phyloP scores from a whole-genome alignment of 306 rosid genomes.

The Ormosia semicastrata region DNA sequence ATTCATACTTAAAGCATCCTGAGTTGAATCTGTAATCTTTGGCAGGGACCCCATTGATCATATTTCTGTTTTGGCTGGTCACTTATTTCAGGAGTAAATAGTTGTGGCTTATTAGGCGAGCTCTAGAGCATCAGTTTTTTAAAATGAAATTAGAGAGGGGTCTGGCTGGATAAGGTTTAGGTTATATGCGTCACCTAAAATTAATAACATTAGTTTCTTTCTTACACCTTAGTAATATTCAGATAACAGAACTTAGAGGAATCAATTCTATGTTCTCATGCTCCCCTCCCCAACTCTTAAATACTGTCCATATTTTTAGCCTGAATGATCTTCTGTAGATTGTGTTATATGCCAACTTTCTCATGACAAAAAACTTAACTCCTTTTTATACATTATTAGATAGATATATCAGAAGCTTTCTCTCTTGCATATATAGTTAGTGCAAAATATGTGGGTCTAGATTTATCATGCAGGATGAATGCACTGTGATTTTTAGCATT shows the following conservation, averaged over 20 bases:
- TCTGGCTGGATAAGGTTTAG: too few relatives aligned
- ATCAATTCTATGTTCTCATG: neutral
- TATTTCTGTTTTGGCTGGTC: too few relatives aligned
- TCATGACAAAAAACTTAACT: neutral
- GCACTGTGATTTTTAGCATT: neutral
- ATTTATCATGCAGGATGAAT: neutral
- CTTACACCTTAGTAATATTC: neutral
- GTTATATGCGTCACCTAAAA: too few relatives aligned
- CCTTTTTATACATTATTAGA: neutral
- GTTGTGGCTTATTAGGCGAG: too few relatives aligned
- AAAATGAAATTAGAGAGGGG: too few relatives aligned
- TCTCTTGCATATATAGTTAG: neutral
- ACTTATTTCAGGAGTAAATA: too few relatives aligned
- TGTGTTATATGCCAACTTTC: conserved; percentile 9
- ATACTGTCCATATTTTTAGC: neutral
- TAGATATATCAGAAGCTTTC: neutral
- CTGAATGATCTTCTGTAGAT: neutral
- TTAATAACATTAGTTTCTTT: too few relatives aligned
- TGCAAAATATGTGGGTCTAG: too few relatives aligned
- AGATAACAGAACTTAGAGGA: neutral
- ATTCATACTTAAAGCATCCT: neutral
- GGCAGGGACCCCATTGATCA: too few relatives aligned
- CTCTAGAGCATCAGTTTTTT: too few relatives aligned
- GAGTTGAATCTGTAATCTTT: neutral
- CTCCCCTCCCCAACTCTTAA: neutral